phyloP scores from a whole-genome alignment of 2,329 filamentous ascomycete species.

The Ophiostoma novo-ulmi region DNA sequence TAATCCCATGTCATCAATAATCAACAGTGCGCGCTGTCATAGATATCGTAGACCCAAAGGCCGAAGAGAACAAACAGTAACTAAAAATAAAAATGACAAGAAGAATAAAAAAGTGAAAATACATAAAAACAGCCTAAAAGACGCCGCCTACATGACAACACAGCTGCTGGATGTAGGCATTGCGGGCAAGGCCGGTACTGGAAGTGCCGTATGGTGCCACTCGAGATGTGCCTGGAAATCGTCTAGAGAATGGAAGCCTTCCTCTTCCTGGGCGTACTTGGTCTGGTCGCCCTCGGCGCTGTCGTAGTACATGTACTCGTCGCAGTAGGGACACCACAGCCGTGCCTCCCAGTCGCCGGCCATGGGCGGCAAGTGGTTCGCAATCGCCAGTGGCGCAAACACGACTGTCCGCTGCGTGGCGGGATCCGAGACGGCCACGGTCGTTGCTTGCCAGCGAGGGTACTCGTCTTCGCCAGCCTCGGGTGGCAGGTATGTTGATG shows the following conservation, averaged over 20 bases:
- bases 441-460: conserved; percentile 51
- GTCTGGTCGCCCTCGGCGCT: conserved; percentile 50
- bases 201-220: conserved; percentile 49
- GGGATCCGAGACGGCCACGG: conserved; percentile 38
- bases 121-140: neutral
- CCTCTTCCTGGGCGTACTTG: conserved; percentile 44
- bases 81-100: neutral
- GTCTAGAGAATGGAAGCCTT: conserved; percentile 45
- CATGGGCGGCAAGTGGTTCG: conserved; percentile 51
- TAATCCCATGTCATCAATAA: neutral
- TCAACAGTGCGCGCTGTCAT: conserved; percentile 13
- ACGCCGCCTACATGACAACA: conserved; percentile 27
- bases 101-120: neutral
- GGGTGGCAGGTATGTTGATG: conserved; percentile 24
- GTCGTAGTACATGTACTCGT: conserved; percentile 47
- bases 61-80: neutral
- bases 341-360: conserved; percentile 49
- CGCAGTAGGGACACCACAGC: conserved; percentile 53
- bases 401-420: conserved; percentile 47
- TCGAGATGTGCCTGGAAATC: conserved; percentile 52
- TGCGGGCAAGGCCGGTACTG: conserved; percentile 36
- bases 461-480: conserved; percentile 27
- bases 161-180: conserved; percentile 36
- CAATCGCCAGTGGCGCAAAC: conserved; percentile 53
- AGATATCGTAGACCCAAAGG: neutral